Base-by-base conservation (phyloP, 1,139 yeast genomes). In the Saccharomyces hybrid region DNA sequence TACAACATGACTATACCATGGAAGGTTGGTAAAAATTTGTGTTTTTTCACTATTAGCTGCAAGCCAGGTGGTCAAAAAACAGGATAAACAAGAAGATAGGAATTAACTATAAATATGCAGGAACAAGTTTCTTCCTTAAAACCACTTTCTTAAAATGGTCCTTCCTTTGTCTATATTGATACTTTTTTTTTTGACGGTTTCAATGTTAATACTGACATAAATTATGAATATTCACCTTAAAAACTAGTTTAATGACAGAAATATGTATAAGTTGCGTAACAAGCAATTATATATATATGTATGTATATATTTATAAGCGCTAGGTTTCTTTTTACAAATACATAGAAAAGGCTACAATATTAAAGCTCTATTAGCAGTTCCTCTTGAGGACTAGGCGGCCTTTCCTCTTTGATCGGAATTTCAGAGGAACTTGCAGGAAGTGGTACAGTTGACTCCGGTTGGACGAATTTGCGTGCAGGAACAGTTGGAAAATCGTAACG, bases 1-100 rank as follows among this genome's bases (percentile, higher is more conserved):
- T 93, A 55, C 97, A 91, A 71, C 95, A 91, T 70, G 99, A 93
- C 66, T 90, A 90, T 69, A 91, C 98, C 44, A 93, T 91, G 97
- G 91, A 89, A 69, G 93, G 89, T 3, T 76, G 85, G 65, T 84
- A 70, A 70, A 23, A 28, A 27, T 26, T 26, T 25, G 9, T 23
- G 23, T 6, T 5, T 26, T 16, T 34, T 31, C 9, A n/a, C 25
- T 51, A 47, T 28, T 9, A 6, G 19, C n/a, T 19, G 19, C 25
- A 19, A 19, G 25, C 13, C 44, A 38, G 5, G 25, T 9, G 25
- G n/a, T 38, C 11, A 6, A 5, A 38, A 13, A 4, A 38, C 4
- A 19, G 23, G 19, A 38, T 38, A 2, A 38, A 19, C n/a, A 19
- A 38, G 25, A 16, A 2, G n/a, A 23, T 38, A 19, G n/a, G 44